Conservation (phyloP, 192 early-diverging fungal species). For the Coemansia sp. region DNA sequence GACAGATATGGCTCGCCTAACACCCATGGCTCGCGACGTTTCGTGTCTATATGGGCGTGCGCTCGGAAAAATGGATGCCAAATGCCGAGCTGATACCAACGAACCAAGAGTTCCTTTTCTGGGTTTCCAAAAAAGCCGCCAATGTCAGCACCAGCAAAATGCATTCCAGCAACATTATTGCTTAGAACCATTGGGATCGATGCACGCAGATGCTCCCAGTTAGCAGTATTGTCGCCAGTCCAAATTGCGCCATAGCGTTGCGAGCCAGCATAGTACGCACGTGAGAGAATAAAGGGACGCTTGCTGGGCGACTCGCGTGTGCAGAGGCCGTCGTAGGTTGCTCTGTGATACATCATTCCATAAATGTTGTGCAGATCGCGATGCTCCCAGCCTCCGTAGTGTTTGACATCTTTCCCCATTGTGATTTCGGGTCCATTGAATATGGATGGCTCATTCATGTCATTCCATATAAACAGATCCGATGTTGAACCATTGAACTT, state of each 20-base stretch:
- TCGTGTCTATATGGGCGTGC: slow-evolving; percentile 97
- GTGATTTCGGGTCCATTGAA: slow-evolving; percentile 98
- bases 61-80: slow-evolving; percentile 98
- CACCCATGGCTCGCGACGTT: slow-evolving; percentile 96
- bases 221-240: slow-evolving; percentile 96
- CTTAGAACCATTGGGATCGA: slow-evolving; percentile 90
- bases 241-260: slow-evolving; percentile 96
- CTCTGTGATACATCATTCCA: slow-evolving; percentile 83
- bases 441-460: slow-evolving; percentile 99
- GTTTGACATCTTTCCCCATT: slow-evolving; percentile 91
- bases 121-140: slow-evolving; percentile 99
- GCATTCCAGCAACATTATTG: slow-evolving; percentile 83
- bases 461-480: slow-evolving; percentile 93
- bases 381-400: slow-evolving; percentile 87
- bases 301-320: slow-evolving; percentile 58
- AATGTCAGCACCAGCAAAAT: slow-evolving; percentile 94
- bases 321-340: slow-evolving; percentile 80
- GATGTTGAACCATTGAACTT: slow-evolving; percentile 83
- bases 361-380: slow-evolving; percentile 96
- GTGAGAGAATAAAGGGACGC: slow-evolving; percentile 92
- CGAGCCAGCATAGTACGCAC: slow-evolving; percentile 95
- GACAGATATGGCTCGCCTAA: slow-evolving; percentile 83
- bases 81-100: slow-evolving; percentile 97
- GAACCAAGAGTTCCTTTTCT: slow-evolving; percentile 78
- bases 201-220: slow-evolving; percentile 82